phyloP scores from a whole-genome alignment of 257 asterid species.

The Solanum sparsipilum region DNA sequence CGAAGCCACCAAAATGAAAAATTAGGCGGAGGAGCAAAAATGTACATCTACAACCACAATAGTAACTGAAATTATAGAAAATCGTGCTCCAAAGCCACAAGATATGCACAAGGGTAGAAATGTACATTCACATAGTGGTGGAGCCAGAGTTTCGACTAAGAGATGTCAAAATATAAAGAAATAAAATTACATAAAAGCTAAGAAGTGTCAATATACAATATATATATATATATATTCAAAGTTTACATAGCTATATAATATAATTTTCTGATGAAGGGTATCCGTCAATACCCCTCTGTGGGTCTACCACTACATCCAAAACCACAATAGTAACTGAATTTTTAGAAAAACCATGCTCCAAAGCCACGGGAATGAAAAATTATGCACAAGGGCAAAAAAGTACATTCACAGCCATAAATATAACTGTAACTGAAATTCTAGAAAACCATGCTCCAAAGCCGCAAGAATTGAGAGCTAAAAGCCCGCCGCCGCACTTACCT shows the following conservation, averaged over 20 bases:
- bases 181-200: too few species aligned
- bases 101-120: neutral
- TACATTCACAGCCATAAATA: neutral
- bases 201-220: too few species aligned
- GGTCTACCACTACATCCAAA: neutral
- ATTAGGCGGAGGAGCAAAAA: neutral
- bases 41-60: neutral
- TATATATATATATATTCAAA: too few species aligned
- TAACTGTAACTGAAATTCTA: neutral
- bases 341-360: neutral
- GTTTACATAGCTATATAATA: too few species aligned
- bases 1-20: neutral
- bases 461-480: neutral
- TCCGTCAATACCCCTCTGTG: too few species aligned
- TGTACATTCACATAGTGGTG: neutral
- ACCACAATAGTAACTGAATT: neutral
- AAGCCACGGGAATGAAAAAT: neutral
- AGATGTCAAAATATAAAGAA: fast-evolving
- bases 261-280: too few species aligned
- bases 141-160: too few species aligned
- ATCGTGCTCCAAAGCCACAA: neutral
- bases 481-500: neutral
- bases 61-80: neutral
- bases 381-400: neutral
- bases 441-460: neutral